Evolutionary conservation across 1,284 basidiomycete genomes (phyloP), one percentile per base, ranked within the genome.

Genomic region (Uromyces viciae-fabae): DNA sequence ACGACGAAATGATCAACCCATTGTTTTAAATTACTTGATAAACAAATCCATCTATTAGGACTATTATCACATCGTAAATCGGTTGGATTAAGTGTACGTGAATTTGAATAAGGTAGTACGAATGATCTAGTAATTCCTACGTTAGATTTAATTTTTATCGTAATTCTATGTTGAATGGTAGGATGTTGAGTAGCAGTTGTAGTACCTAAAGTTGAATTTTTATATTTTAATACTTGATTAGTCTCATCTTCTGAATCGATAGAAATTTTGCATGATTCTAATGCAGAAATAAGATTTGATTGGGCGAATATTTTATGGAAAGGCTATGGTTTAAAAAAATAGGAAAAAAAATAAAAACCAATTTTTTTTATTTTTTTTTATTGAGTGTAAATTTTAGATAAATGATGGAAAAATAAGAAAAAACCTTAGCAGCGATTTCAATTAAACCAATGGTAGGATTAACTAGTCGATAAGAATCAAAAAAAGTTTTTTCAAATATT

Each of bases 51-150:
- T 40, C 40, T 38, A 62, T 79, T 79, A 2, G 68, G 77, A 56
- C 77, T 79, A 43, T 79, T 79, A 9, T 71, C 42, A 0, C 52
- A 69, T 38, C 77, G 49, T 0, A 79, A 52, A 31, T 79, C 77
- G 54, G 54, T 71, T n/a, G 66, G 69, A 25, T 79, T 79, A 28
- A 79, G 42, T n/a, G 77, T 60, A 36, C 77, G 64, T 22, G 77
- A 79, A 33, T 43, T 56, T 11, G 77, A 56, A 40, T 58, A 79
- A n/a, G 64, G 77, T 25, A 79, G 40, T 0, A 68, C 71, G 66
- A 79, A 79, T 54, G 77, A 79, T 40, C 68, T 52, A 33, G 72
- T 46, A 46, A 79, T 79, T 14, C 77, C 77, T 31, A 79, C 77
- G 31, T 49, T 72, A 8, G 43, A 79, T 58, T 62, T 71, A 40